A percentile compares a stretch with the other conserved stretches of the same genome.
These are phyloP conservation scores for Saturnispora besseyi DNA, from an alignment of 805 yeast species.

Conservation along the genomic window DNA sequence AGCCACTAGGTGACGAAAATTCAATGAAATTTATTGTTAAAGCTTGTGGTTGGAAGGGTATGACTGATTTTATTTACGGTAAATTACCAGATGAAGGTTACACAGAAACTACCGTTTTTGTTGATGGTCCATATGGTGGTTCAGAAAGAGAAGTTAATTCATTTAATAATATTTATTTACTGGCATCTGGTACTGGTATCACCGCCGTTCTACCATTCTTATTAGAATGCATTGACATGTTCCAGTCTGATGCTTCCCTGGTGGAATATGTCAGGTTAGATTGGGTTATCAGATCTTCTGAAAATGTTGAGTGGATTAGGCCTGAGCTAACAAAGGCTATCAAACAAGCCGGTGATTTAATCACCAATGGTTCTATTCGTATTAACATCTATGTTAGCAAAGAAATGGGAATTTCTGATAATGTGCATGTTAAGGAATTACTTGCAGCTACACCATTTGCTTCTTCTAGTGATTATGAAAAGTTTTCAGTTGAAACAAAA, in stretches of 20 bases:
- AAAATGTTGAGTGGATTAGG: constrained; percentile 33
- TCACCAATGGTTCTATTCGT: constrained; percentile 9
- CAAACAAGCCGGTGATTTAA: constrained; percentile 23
- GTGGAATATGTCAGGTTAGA: constrained; percentile 30
- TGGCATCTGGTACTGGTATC: constrained; percentile 46
- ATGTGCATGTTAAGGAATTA: not conserved
- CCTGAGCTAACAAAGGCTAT: constrained; percentile 30
- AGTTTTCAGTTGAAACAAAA: not conserved
- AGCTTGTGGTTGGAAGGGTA: constrained; percentile 33
- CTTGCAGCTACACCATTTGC: not conserved
- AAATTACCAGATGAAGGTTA: constrained; percentile 22
- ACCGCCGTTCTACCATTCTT: constrained; percentile 40
- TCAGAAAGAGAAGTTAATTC: constrained; percentile 34
- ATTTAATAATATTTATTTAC: constrained; percentile 35
- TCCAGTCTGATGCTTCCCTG: constrained; percentile 13
- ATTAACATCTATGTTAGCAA: constrained; percentile 14
- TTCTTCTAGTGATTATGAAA: not conserved
- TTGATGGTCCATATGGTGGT: constrained; percentile 58
- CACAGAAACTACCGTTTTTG: constrained; percentile 27
- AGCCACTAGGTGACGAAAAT: constrained; percentile 12
- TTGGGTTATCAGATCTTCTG: constrained; percentile 34
- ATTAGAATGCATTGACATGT: constrained; percentile 19
- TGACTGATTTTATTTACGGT: constrained; percentile 32
- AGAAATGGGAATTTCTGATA: not conserved
- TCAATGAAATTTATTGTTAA: constrained; percentile 37